These are phyloP conservation scores for Epichloe coenophiala DNA, from an alignment of 2,329 filamentous ascomycete species.

Conservation along the genomic window DNA sequence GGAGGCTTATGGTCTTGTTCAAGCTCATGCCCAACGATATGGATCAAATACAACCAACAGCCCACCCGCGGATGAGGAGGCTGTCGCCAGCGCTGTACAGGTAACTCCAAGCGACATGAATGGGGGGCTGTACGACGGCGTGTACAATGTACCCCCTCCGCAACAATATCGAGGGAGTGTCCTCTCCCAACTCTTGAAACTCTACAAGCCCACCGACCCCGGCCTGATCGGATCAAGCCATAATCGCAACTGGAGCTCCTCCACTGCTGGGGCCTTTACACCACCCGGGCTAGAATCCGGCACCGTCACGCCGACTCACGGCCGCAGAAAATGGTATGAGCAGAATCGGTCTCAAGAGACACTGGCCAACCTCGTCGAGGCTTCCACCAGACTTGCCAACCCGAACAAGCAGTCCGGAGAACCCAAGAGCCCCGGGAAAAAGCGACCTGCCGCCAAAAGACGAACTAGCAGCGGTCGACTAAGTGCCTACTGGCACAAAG, in stretches of 20 bases:
- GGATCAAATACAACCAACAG: slow-evolving; percentile 5
- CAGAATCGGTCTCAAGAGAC: slow-evolving; percentile 33
- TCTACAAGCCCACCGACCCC: slow-evolving; percentile 27
- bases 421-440: slow-evolving; percentile 15
- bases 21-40: slow-evolving; percentile 24
- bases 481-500: slow-evolving; percentile 26
- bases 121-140: slow-evolving; percentile 27
- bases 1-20: slow-evolving; percentile 29
- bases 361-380: slow-evolving; percentile 31
- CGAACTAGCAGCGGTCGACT: slow-evolving; percentile 22
- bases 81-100: slow-evolving; percentile 7
- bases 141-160: slow-evolving; percentile 27
- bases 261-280: slow-evolving; percentile 14
- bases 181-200: slow-evolving; percentile 31
- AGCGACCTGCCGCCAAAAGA: slow-evolving; percentile 22
- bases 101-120: slow-evolving; percentile 20
- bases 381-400: slow-evolving; percentile 21
- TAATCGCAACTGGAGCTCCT: slow-evolving; percentile 13
- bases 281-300: slow-evolving; percentile 24
- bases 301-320: slow-evolving; percentile 27
- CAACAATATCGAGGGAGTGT: slow-evolving; percentile 30
- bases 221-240: slow-evolving; percentile 8
- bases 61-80: slow-evolving; percentile 6
- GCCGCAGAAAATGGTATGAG: slow-evolving; percentile 33
- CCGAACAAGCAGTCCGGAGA: slow-evolving; percentile 9